A percentile compares a stretch with the other conserved stretches of the same genome.
Evolutionary conservation across 495 filamentous ascomycete species (phyloP).

Genomic region (Podospora conica): DNA sequence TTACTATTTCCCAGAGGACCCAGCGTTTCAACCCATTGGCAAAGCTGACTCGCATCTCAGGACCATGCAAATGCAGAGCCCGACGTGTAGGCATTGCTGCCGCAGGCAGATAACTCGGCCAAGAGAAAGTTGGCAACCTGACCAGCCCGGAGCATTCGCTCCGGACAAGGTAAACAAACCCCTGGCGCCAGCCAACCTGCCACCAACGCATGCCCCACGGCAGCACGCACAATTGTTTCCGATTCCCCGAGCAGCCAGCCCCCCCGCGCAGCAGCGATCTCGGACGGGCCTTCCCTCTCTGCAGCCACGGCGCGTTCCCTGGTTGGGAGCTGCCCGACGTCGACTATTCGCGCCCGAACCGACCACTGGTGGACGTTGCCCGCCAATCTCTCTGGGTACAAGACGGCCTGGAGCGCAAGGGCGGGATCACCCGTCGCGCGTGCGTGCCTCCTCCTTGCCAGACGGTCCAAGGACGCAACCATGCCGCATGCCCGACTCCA

Average conservation of each 20-base stretch:
- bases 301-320: not conserved
- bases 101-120: not conserved
- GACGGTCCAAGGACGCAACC: not conserved
- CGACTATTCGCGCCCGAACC: not conserved
- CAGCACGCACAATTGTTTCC: not conserved
- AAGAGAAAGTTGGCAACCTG: not conserved
- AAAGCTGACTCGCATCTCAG: not conserved
- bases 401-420: no score
- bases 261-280: not conserved
- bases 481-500: not conserved
- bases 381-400: not conserved
- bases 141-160: not conserved
- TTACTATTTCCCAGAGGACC: not conserved
- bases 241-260: no score
- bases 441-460: no score
- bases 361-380: not conserved
- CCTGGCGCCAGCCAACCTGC: not conserved
- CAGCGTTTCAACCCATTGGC: not conserved
- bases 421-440: not conserved
- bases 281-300: not conserved
- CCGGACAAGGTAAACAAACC: not conserved
- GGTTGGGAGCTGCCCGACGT: not conserved
- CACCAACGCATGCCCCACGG: not conserved
- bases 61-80: not conserved
- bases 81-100: not conserved